Evolutionary conservation across 768 basidiomycete species (phyloP).

Genomic region (Xanthoconium stramineum): DNA sequence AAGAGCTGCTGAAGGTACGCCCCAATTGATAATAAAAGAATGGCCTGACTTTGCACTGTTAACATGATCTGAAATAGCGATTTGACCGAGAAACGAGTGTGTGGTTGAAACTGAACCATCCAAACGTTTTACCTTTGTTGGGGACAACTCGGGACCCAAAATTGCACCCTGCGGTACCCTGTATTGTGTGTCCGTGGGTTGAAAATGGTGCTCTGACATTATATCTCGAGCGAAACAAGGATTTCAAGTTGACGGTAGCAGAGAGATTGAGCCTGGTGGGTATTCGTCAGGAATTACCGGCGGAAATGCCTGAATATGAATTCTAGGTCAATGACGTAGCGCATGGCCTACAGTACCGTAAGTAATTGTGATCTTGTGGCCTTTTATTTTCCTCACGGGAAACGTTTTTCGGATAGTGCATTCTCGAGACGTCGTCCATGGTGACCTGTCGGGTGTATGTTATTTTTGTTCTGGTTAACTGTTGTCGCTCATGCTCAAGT

Average conservation of each 20-base stretch:
- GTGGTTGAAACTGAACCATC: background rate
- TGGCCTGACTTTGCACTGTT: too few relatives aligned
- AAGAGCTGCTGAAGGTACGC: background rate
- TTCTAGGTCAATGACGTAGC: background rate
- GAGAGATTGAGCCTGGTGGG: background rate
- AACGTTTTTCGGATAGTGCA: background rate
- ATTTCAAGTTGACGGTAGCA: background rate
- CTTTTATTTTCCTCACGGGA: background rate
- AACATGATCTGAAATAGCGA: too few relatives aligned
- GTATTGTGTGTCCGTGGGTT: background rate
- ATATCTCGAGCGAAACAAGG: background rate
- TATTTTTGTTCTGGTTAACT: background rate
- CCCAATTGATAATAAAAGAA: too few relatives aligned
- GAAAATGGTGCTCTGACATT: background rate
- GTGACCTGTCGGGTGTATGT: slow-evolving; percentile 1
- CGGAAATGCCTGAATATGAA: background rate
- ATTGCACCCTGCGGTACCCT: background rate
- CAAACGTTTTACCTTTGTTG: background rate
- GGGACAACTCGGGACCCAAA: background rate
- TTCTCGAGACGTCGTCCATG: background rate
- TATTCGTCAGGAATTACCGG: background rate
- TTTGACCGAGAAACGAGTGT: background rate
- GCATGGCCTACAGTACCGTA: slow-evolving; percentile 1
- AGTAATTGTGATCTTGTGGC: background rate
- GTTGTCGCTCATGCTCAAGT: background rate